Evolutionary conservation across 2,329 filamentous ascomycete species (phyloP), one percentile per base, ranked within the genome.

Genomic region (Graphilbum ipis-grandicollis): DNA sequence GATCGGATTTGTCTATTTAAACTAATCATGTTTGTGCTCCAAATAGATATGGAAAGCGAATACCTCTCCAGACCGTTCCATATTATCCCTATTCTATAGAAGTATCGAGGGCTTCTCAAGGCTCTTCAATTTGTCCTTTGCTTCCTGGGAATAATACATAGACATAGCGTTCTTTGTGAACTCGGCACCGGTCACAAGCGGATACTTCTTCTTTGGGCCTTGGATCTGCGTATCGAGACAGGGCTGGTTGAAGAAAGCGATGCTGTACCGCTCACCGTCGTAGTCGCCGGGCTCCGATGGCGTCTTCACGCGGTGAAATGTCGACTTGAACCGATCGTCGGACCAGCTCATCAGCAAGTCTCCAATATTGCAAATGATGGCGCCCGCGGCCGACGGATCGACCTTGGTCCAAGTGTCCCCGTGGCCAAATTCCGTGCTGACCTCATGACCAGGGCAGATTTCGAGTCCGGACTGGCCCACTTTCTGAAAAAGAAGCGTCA

Each of bases 191-290:
- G 66, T 71, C 17, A 72, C 59, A 38, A 59, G 48, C 2, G 64
- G 60, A 48, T 71, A 73, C 50, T 70, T 73, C 51, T 65, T 65
- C 49, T 50, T 31, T 3, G 65, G 67, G 0, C 68, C 68, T 46
- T 70, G 66, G 19, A 71, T 69, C 40, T 56, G 46, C 1, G 59
- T 56, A 47, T 69, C 63, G 44, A 59, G 62, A 46, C 62, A 65
- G 2, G 68, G 65, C 53, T 74, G 68, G 40, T 71, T 73, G 50
- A 74, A 73, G 43, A 64, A 73, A 1, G 68, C 68, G 44, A 74
- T 69, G 44, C 63, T 68, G 46, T 70, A 72, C 31, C 68, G 57
- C 42, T 64, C 60, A 3, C 65, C 65, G 43, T 59, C 71, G 46
- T 61, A 68, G 39, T 57, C 55, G 2, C 45, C 47, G 44, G 64